Percentiles rank a stretch among this genome's conserved stretches.
Conservation (phyloP, 73 alveolate genomes). For the Tetrahymena borealis region DNA sequence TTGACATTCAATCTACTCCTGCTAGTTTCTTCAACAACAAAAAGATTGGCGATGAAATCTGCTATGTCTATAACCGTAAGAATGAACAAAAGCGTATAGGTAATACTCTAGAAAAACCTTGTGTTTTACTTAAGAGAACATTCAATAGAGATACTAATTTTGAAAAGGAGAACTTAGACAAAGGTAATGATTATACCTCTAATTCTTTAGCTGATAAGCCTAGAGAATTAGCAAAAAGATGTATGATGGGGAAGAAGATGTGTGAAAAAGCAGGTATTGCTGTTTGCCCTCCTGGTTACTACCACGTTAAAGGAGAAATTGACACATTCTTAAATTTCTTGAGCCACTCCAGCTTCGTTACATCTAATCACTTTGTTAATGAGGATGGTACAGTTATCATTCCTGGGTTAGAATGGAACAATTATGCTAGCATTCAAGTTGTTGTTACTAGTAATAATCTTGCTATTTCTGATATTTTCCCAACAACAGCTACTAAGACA, state of each 20-base stretch:
- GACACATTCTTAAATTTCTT: neutral
- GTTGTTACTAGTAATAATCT: neutral
- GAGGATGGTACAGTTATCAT: neutral
- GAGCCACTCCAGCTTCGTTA: neutral
- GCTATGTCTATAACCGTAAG: conserved; percentile 48
- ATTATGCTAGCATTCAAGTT: neutral
- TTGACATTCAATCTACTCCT: neutral
- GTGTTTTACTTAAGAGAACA: conserved; percentile 38
- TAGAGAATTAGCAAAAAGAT: neutral
- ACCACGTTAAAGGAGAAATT: neutral
- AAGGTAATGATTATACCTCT: neutral
- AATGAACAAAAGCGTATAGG: conserved; percentile 47
- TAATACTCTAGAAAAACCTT: conserved; percentile 57
- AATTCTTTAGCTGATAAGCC: neutral
- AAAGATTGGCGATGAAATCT: conserved; percentile 49
- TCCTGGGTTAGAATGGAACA: neutral
- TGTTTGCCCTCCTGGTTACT: neutral
- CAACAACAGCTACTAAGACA: neutral
- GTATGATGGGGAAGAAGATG: neutral
- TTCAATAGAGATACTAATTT: conserved; percentile 21
- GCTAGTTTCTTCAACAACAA: conserved; percentile 1
- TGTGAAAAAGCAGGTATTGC: neutral
- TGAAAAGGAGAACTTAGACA: conserved; percentile 13
- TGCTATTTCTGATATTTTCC: neutral
- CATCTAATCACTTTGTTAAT: neutral